Percentiles rank a stretch among this genome's conserved stretches.
phyloP scores from a whole-genome alignment of 1,139 yeast genomes.

The Candida sanyaensis region DNA sequence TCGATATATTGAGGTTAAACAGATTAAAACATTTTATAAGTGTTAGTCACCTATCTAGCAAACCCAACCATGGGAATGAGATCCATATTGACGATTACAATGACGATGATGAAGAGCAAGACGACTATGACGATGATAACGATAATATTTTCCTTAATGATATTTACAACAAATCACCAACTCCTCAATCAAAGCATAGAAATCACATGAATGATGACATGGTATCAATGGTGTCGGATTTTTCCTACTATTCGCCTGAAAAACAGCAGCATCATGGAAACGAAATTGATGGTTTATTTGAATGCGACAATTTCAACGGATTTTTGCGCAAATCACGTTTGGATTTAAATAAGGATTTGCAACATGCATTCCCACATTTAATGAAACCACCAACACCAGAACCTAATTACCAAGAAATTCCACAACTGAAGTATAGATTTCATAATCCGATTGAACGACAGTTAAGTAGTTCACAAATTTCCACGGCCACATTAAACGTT shows the following conservation, averaged over 20 bases:
- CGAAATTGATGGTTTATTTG: conserved; percentile 14
- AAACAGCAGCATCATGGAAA: conserved; percentile 10
- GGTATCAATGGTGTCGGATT: conserved; percentile 27
- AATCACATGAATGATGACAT: conserved; percentile 19
- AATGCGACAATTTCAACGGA: conserved; percentile 31
- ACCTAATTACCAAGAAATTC: neutral
- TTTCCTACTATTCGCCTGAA: conserved; percentile 27
- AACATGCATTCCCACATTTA: conserved; percentile 34
- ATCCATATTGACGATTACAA: neutral
- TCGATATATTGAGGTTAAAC: conserved; percentile 22
- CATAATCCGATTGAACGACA: conserved; percentile 40
- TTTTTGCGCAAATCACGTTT: conserved; percentile 38
- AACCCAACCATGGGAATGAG: conserved; percentile 1
- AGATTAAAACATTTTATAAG: conserved; percentile 29
- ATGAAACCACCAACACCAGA: conserved; percentile 18
- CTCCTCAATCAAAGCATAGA: conserved; percentile 11
- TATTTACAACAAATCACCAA: conserved; percentile 11
- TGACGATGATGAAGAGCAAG: conserved; percentile 1
- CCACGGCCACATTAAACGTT: conserved; percentile 31
- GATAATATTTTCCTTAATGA: conserved; percentile 11
- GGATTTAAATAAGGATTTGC: conserved; percentile 22
- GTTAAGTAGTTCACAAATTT: conserved; percentile 17
- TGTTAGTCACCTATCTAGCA: conserved; percentile 12
- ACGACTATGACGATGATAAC: conserved; percentile 5
- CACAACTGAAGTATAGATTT: conserved; percentile 20